These are phyloP conservation scores for Actinomortierella wolfii DNA, from an alignment of 371 early-diverging fungal species.

Conservation along the genomic window DNA sequence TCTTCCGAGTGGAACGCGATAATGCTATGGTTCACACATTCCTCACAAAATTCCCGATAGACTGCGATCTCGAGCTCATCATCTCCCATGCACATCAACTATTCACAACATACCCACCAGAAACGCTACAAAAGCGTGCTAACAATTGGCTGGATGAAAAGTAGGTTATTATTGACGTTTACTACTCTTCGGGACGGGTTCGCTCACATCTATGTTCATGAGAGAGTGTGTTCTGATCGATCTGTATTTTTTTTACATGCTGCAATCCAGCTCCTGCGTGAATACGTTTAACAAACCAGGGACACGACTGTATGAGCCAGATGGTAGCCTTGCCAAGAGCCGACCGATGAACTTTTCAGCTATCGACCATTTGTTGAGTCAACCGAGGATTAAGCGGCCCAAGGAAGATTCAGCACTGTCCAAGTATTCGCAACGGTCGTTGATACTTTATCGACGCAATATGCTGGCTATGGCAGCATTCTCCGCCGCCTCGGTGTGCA, in stretches of 20 bases:
- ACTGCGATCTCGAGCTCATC: constrained; percentile 48
- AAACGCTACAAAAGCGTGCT: constrained; percentile 49
- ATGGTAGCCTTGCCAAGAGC: constrained; percentile 13
- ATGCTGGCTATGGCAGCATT: constrained; percentile 46
- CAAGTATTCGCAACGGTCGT: constrained; percentile 10
- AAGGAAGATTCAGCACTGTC: constrained; percentile 16
- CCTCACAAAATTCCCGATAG: constrained; percentile 58
- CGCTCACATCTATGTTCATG: background rate
- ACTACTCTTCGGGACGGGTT: too few relatives aligned
- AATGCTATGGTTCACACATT: constrained; percentile 59
- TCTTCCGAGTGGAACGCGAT: constrained; percentile 57
- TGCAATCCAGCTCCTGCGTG: constrained; percentile 15
- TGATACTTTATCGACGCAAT: constrained; percentile 23
- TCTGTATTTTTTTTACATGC: background rate
- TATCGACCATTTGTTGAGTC: constrained; percentile 27
- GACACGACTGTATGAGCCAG: constrained; percentile 16
- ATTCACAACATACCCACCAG: constrained; percentile 49
- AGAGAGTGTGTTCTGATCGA: constrained; percentile 3
- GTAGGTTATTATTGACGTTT: constrained; percentile 12
- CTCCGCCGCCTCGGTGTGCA: constrained; percentile 49
- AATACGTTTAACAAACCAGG: constrained; percentile 29
- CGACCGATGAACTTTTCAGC: constrained; percentile 22
- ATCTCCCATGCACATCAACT: constrained; percentile 50
- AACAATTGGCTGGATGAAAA: constrained; percentile 48
- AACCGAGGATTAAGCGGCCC: constrained; percentile 28